These are phyloP conservation scores for Debaryomyces castellii DNA, from an alignment of 805 yeast genomes.

Conservation along the genomic window DNA sequence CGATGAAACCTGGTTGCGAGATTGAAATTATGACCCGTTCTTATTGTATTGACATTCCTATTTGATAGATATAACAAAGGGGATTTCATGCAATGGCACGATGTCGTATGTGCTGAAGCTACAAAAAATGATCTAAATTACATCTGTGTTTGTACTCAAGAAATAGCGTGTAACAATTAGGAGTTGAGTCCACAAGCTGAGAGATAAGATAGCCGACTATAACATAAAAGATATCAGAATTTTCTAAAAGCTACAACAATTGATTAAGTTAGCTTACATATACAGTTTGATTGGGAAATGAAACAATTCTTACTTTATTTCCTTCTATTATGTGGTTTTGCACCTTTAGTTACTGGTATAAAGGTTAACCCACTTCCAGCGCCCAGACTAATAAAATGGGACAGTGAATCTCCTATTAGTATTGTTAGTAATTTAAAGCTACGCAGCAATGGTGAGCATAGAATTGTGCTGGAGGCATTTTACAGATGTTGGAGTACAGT, in stretches of 20 bases:
- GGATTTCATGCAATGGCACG: background rate
- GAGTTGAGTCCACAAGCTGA: background rate
- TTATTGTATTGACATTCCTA: background rate
- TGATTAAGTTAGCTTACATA: too few relatives aligned
- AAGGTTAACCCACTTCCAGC: slow-evolving; percentile 23
- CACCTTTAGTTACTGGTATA: slow-evolving; percentile 7
- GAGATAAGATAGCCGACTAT: too few relatives aligned
- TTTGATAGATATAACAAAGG: background rate
- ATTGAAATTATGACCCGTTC: background rate
- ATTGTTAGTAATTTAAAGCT: slow-evolving; percentile 5
- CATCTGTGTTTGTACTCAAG: background rate
- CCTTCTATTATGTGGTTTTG: background rate
- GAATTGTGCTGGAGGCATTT: slow-evolving; percentile 22
- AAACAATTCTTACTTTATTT: background rate
- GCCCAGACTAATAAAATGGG: slow-evolving; percentile 22
- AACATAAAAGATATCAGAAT: too few relatives aligned
- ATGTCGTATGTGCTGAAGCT: too few relatives aligned
- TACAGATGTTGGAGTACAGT: slow-evolving; percentile 13
- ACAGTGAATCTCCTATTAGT: slow-evolving; percentile 7
- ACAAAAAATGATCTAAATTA: background rate
- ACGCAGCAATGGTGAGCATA: slow-evolving; percentile 4
- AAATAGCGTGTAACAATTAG: too few relatives aligned
- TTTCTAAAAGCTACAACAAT: too few relatives aligned
- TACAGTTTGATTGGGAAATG: background rate
- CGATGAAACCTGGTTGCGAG: background rate